Evolutionary conservation across 805 yeast genomes (phyloP).

Genomic region (Candida gorgasii): DNA sequence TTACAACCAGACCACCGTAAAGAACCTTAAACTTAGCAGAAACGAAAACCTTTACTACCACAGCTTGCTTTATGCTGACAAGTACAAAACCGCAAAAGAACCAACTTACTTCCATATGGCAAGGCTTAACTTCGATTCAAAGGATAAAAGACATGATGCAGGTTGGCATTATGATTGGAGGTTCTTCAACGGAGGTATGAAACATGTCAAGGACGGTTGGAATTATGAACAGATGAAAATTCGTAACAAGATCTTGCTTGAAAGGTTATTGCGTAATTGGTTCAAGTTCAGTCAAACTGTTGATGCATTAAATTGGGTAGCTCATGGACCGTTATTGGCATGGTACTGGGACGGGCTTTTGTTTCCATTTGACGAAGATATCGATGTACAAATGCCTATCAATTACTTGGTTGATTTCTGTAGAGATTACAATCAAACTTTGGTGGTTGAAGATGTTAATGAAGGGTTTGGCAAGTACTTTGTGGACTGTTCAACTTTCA

Average conservation of each 20-base stretch:
- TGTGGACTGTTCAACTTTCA: conserved; percentile 30
- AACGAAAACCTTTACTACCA: conserved; percentile 25
- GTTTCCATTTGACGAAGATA: conserved; percentile 31
- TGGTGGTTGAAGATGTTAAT: conserved; percentile 31
- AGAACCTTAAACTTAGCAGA: conserved; percentile 12
- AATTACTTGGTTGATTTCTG: conserved; percentile 23
- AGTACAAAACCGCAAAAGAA: conserved; percentile 16
- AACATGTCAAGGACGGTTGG: conserved; percentile 38
- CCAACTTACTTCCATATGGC: conserved; percentile 44
- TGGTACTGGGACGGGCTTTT: conserved; percentile 35
- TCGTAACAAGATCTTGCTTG: conserved; percentile 23
- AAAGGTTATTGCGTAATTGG: conserved; percentile 28
- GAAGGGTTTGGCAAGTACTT: conserved; percentile 29
- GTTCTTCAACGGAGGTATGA: conserved; percentile 59
- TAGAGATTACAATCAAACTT: conserved; percentile 26
- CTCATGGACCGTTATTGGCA: conserved; percentile 28
- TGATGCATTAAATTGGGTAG: conserved; percentile 28
- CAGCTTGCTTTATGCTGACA: conserved; percentile 22
- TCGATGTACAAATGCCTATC: conserved; percentile 32
- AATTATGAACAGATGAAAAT: conserved; percentile 24
- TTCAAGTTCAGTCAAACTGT: conserved; percentile 24
- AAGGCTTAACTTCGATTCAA: conserved; percentile 27
- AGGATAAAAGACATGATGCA: conserved; percentile 35
- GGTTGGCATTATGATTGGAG: conserved; percentile 63
- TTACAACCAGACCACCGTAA: conserved; percentile 17